Base-by-base conservation (phyloP, 345 rosid species). In the Citropsis articulata region DNA sequence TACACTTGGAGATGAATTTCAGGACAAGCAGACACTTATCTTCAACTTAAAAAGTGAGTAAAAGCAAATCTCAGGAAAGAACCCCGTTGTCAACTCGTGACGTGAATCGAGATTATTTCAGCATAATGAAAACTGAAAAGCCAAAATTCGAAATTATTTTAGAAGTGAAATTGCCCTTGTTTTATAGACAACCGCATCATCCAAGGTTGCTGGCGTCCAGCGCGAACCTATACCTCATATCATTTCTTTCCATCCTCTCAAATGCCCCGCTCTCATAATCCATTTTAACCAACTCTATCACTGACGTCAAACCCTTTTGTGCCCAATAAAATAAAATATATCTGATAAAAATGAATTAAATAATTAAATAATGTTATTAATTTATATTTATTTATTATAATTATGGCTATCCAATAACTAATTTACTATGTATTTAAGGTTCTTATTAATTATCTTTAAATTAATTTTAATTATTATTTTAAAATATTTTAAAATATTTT, bases 161-260 rank as follows among this genome's bases (percentile, higher is more conserved):
- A 9, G 57, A 40, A 25, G 38, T 25, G 36, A 42, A 61, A 60
- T 48, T 48, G 55, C 55, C 55, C 18, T 48, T 14, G 24, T 12
- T 45, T 12, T 12, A 9, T 30, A 5, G 40, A 31, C 6, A 25
- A 24, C 16, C 19, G 9, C 28, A 56, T 78, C 40, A 50, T 50
- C 84, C 81, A 6, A 83, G 72, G n/a, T 87, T 86, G 81, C 91
- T 86, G 56, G 85, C 87, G 56, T 91, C 94, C 50, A 87, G 82
- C 62, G 89, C 92, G 67, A 92, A 89, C 80, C 94, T 85, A 48
- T 86, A 85, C 73, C 90, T 84, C 6, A 84, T 91, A 73, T 90
- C 97, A 73, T 91, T 94, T 88, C 70, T 88, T 80, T 81, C 89
- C 76, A 89, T 88, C 81, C 92, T 86, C 79, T 89, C 88, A 75